Percentiles rank a stretch among this genome's conserved stretches.
Evolutionary conservation across 768 basidiomycete genomes (phyloP).

Genomic region (Lyophyllum shimeji): DNA sequence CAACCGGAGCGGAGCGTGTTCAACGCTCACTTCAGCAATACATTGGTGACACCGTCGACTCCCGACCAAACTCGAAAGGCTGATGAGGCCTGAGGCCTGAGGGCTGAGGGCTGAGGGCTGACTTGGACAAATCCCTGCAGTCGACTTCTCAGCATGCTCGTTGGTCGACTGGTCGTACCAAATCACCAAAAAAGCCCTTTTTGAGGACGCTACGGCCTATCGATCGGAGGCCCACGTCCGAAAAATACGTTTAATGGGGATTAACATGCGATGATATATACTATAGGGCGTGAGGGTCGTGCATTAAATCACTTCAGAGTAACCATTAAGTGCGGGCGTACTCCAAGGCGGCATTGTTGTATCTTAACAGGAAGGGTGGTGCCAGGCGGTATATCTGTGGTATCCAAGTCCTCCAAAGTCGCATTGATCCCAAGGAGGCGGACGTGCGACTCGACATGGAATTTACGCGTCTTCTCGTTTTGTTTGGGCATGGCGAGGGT

Average conservation of each 20-base stretch:
- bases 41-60: too few relatives aligned
- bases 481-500: neutral
- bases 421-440: neutral
- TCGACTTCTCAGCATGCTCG: too few relatives aligned
- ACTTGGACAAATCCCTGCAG: too few relatives aligned
- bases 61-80: too few relatives aligned
- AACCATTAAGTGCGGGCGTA: constrained; percentile 1
- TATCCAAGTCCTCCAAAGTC: neutral
- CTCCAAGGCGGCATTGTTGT: neutral
- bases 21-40: too few relatives aligned
- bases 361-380: neutral
- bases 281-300: neutral
- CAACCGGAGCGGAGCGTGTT: too few relatives aligned
- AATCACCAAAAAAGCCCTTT: neutral
- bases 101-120: too few relatives aligned
- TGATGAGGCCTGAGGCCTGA: too few relatives aligned
- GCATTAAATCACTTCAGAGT: neutral
- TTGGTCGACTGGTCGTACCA: too few relatives aligned
- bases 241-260: neutral
- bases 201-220: neutral
- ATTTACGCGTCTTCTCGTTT: neutral
- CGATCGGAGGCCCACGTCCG: neutral
- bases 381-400: neutral
- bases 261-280: neutral
- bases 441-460: constrained; percentile 8